Evolutionary conservation across 345 rosid species (phyloP).

Genomic region (Lepidium aucheri): DNA sequence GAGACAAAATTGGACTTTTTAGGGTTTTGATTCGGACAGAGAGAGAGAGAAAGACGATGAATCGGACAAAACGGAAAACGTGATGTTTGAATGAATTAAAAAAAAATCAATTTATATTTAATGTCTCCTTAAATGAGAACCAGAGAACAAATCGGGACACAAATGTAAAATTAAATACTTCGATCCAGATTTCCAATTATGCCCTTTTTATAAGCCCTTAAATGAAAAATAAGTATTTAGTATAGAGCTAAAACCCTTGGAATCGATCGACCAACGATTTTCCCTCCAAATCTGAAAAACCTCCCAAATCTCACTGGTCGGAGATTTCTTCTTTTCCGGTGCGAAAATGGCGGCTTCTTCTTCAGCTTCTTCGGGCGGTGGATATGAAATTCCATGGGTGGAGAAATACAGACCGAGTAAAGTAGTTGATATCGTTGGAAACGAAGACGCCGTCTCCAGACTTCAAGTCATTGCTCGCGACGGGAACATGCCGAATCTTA

Average conservation of each 20-base stretch:
- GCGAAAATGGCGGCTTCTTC: conserved; percentile 54
- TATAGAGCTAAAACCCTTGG: conserved; percentile 13
- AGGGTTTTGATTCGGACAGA: conserved; percentile 8
- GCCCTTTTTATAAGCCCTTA: not conserved
- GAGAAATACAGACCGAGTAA: conserved; percentile 88
- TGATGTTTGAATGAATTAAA: too few species aligned
- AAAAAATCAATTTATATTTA: not conserved
- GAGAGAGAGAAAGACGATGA: conserved; percentile 9
- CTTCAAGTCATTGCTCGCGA: conserved; percentile 92
- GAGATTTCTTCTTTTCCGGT: not conserved
- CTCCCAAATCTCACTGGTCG: conserved; percentile 14
- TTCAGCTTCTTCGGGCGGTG: conserved; percentile 24
- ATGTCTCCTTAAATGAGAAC: not conserved
- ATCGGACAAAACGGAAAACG: too few species aligned
- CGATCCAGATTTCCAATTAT: not conserved
- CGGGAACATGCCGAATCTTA: conserved; percentile 97
- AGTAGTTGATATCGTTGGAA: conserved; percentile 78
- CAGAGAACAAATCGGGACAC: not conserved
- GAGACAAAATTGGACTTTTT: conserved; percentile 12
- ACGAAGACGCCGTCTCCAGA: conserved; percentile 81
- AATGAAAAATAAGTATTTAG: not conserved
- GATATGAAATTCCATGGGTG: conserved; percentile 92
- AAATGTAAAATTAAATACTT: not conserved
- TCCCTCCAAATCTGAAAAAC: conserved; percentile 27
- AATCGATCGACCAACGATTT: conserved; percentile 3